Evolutionary conservation across 768 basidiomycete genomes (phyloP), one percentile per base, ranked within the genome.

Genomic region (Austroboletus eburneus): DNA sequence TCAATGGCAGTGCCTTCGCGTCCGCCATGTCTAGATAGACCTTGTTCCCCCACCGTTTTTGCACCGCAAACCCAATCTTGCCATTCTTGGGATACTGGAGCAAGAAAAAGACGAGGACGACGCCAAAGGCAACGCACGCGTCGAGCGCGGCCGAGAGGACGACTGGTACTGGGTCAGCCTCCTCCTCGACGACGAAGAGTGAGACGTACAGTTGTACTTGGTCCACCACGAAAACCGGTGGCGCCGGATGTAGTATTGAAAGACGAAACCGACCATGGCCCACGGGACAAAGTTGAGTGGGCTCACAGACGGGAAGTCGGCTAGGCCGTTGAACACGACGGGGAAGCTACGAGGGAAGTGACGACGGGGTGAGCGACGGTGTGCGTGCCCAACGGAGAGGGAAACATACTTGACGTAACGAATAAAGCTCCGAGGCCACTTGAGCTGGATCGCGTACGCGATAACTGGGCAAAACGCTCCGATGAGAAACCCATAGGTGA

Each of bases 401-500:
- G n/a, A n/a, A n/a, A n/a, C n/a, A n/a, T n/a, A 82, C 77, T 85
- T 85, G 72, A 86, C 58, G 58, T 80, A 82, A 51, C 78, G 76
- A 41, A 80, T 57, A 57, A 72, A 76, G 58, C 75, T 72, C 47
- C 82, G 77, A 18, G 87, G 85, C 70, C 75, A 91, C 57, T 71
- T 77, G 57, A 72, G 65, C 42, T 73, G 68, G 46, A 83, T 56
- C 51, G 80, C 49, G 58, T 76, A 89, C 32, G 76, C 72, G 38
- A 77, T 44, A 45, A 76, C 24, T 0, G 89, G 89, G 43, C 77
- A 73, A 41, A 82, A 10, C 40, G 81, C 75, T n/a, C 91, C 91
- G 46, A 85, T 59, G 48, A 89, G 76, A 84, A 92, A 92, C 70
- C 87, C 89, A 62, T 80, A 81, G 3, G 75, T 58, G n/a, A 90